These are phyloP conservation scores for Parascedosporium putredinis DNA, from an alignment of 2,329 filamentous ascomycete genomes.

Conservation along the genomic window DNA sequence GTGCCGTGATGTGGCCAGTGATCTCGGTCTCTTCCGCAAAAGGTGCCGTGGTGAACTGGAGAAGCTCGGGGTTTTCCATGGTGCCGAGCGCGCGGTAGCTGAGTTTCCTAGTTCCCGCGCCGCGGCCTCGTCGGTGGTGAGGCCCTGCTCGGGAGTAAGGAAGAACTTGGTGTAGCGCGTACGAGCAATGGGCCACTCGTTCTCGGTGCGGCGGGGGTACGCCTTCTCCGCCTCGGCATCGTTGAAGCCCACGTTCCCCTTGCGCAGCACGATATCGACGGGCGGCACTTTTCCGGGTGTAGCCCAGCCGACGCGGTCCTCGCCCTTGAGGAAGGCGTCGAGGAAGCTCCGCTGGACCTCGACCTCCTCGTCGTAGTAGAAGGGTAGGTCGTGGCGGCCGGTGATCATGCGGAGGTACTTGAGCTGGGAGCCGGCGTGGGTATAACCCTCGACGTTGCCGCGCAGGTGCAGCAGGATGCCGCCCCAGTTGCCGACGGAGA, in stretches of 20 bases:
- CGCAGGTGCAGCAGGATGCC: constrained; percentile 59
- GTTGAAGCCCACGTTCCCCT: constrained; percentile 55
- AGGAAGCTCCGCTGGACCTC: constrained; percentile 58
- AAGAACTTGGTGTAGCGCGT: constrained; percentile 42
- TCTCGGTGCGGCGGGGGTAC: constrained; percentile 45
- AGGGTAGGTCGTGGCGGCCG: constrained; percentile 60
- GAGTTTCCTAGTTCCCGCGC: constrained; percentile 26
- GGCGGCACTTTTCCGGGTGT: constrained; percentile 37
- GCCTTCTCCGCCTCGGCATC: constrained; percentile 47
- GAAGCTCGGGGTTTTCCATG: constrained; percentile 37
- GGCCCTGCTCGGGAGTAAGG: constrained; percentile 35
- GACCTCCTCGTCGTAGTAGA: constrained; percentile 61
- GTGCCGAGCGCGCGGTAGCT: constrained; percentile 51
- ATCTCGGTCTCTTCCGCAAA: constrained; percentile 58
- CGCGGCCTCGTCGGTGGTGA: constrained; percentile 17
- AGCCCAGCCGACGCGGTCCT: constrained; percentile 53
- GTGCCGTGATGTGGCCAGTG: constrained; percentile 56
- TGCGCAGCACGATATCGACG: constrained; percentile 51
- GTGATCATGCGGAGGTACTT: constrained; percentile 63
- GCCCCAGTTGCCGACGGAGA: constrained; percentile 62
- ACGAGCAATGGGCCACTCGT: constrained; percentile 55
- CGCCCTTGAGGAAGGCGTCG: constrained; percentile 59
- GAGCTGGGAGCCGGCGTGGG: constrained; percentile 50
- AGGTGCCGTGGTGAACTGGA: constrained; percentile 47
- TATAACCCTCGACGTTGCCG: constrained; percentile 58